phyloP scores from a whole-genome alignment of 2,329 filamentous ascomycete species.

The Fusarium sp. region DNA sequence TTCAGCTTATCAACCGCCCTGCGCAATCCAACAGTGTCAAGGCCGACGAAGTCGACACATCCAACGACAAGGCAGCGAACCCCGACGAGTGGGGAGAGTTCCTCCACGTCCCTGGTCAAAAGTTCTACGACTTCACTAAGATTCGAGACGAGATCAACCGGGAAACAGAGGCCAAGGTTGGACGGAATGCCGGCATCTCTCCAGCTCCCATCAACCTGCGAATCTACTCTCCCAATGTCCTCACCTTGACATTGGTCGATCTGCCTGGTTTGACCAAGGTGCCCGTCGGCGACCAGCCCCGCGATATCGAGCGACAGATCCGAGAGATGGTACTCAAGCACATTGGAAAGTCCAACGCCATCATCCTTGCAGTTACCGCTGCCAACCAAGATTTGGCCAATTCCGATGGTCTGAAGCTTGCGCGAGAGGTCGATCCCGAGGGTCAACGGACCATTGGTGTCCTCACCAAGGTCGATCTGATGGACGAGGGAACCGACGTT shows the following conservation, averaged over 20 bases:
- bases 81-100: slow-evolving; percentile 99
- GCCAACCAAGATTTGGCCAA: slow-evolving; percentile 99
- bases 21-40: slow-evolving; percentile 80
- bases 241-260: slow-evolving; percentile 96
- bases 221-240: slow-evolving; percentile 98
- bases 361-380: slow-evolving; percentile 94
- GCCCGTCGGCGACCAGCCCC: slow-evolving; percentile 93
- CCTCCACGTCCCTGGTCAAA: slow-evolving; percentile 95
- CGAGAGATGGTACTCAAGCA: slow-evolving; percentile 98
- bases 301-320: slow-evolving; percentile 97
- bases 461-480: slow-evolving; percentile 97
- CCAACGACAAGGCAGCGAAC: slow-evolving; percentile 89
- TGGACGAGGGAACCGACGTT: slow-evolving; percentile 98
- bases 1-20: slow-evolving; percentile 96
- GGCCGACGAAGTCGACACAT: slow-evolving; percentile 72
- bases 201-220: slow-evolving; percentile 96
- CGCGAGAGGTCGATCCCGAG: slow-evolving; percentile 95
- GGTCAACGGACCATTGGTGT: slow-evolving; percentile 98
- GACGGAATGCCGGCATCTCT: slow-evolving; percentile 95
- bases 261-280: slow-evolving; percentile 96
- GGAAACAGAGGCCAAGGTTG: slow-evolving; percentile 97
- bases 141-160: slow-evolving; percentile 97
- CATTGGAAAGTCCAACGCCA: slow-evolving; percentile 98
- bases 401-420: slow-evolving; percentile 96
- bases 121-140: slow-evolving; percentile 98